Base-by-base conservation (phyloP, 1,139 yeast species). In the Suhomyces taliae region DNA sequence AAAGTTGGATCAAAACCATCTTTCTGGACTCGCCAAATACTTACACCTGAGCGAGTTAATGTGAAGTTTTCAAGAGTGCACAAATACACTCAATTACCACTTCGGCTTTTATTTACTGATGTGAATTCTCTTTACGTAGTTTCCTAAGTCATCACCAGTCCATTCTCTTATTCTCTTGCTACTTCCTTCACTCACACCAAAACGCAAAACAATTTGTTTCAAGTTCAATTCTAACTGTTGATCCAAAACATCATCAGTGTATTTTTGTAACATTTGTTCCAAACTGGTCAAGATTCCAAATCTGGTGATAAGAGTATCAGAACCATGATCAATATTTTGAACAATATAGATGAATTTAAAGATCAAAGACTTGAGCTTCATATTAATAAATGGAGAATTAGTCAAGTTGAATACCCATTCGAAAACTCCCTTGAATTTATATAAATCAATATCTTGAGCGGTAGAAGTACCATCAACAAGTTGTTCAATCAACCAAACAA, bases 321-420 rank as follows among this genome's bases (percentile, higher is more conserved):
- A 76, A 2, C 95, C 95, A 44, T 76, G 78, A 26, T 81, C 82
- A 24, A 85, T 64, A 31, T 69, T 66, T 56, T 84, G 85, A 0
- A 86, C 62, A 27, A 69, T 71, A 51, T 72, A 74, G 4, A 87
- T 46, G 10, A 86, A 67, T 33, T 63, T 63, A 43, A 71, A 61
- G 19, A 83, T 65, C 41, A 69, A 61, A 6, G 66, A 61, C 44
- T 71, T 70, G 41, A 82, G 57, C 41, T 68, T 71, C 38, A 67
- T 60, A 39, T 67, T 70, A 27, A 77, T 54, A 53, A 70, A 81
- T 36, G 83, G 82, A 7, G 82, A 72, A 53, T 78, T 74, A 41
- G 70, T 57, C 46, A 87, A 64, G 50, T 83, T 83, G 58, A 87
- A 57, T 2, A 80, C 59, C 84, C 90, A 83, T 56, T 90, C 97